phyloP scores from a whole-genome alignment of 768 basidiomycete species.

The Trametes cinnabarina region DNA sequence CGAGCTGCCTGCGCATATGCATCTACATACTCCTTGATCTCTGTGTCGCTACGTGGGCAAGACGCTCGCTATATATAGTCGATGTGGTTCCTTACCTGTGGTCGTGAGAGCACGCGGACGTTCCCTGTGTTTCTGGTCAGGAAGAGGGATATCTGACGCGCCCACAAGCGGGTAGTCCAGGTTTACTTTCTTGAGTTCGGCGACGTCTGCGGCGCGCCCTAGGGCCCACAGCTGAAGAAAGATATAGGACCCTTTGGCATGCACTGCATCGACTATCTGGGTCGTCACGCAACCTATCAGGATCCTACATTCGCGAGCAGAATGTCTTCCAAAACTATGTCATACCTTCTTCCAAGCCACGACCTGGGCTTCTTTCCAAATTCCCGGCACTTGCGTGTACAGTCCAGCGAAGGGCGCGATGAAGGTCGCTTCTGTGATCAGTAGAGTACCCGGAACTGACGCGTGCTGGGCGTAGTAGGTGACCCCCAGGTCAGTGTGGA shows the following conservation, averaged over 20 bases:
- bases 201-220: conserved; percentile 40
- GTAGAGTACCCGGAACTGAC: conserved; percentile 44
- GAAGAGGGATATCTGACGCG: conserved; percentile 27
- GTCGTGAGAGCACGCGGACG: conserved; percentile 26
- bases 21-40: conserved; percentile 38
- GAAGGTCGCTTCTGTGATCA: conserved; percentile 54
- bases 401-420: conserved; percentile 41
- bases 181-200: conserved; percentile 37
- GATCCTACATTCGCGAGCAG: not conserved
- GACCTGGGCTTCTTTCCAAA: conserved; percentile 58
- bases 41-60: not conserved
- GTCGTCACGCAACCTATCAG: conserved; percentile 46
- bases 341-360: conserved; percentile 43
- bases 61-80: not conserved
- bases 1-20: conserved; percentile 24
- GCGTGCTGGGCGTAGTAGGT: conserved; percentile 48
- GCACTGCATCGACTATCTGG: conserved; percentile 56
- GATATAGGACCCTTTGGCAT: conserved; percentile 49
- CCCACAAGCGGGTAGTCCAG: conserved; percentile 15
- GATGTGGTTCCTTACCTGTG: conserved; percentile 8
- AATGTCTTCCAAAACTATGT: too few species aligned
- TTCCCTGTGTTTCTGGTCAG: not conserved
- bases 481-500: conserved; percentile 35
- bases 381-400: conserved; percentile 57
- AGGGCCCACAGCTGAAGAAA: conserved; percentile 58